These are phyloP conservation scores for Xylaria sp. DNA, from an alignment of 2,329 filamentous ascomycete species.

Conservation along the genomic window DNA sequence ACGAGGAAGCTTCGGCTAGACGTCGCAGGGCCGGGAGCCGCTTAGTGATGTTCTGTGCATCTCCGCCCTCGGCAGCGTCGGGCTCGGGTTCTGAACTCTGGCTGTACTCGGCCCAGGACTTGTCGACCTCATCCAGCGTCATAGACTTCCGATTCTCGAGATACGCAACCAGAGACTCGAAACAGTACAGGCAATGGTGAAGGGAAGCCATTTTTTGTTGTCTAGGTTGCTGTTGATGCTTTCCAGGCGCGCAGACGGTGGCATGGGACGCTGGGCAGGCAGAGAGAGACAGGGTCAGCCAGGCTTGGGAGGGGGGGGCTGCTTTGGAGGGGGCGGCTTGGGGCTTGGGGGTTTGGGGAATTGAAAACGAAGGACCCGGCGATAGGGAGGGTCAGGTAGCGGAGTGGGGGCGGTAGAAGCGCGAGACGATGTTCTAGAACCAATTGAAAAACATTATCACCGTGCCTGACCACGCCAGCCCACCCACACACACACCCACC, in stretches of 20 bases:
- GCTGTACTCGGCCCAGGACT: constrained; percentile 57
- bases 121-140: constrained; percentile 69
- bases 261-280: background rate
- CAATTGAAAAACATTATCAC: too few relatives aligned
- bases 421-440: too few relatives aligned
- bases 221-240: background rate
- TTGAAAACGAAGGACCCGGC: background rate
- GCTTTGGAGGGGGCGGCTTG: background rate
- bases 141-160: constrained; percentile 72
- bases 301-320: too few relatives aligned
- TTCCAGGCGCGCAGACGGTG: background rate
- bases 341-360: background rate
- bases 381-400: background rate
- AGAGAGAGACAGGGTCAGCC: background rate
- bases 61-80: constrained; percentile 9
- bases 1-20: constrained; percentile 32
- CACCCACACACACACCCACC: too few relatives aligned
- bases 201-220: constrained; percentile 70
- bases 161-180: constrained; percentile 79
- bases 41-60: constrained; percentile 37
- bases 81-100: constrained; percentile 10
- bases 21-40: constrained; percentile 33
- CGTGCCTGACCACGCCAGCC: too few relatives aligned
- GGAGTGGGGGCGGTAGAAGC: too few relatives aligned
- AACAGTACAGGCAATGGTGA: constrained; percentile 90